Conservation (phyloP, 192 early-diverging fungal genomes). For the Funneliformis geosporum region DNA sequence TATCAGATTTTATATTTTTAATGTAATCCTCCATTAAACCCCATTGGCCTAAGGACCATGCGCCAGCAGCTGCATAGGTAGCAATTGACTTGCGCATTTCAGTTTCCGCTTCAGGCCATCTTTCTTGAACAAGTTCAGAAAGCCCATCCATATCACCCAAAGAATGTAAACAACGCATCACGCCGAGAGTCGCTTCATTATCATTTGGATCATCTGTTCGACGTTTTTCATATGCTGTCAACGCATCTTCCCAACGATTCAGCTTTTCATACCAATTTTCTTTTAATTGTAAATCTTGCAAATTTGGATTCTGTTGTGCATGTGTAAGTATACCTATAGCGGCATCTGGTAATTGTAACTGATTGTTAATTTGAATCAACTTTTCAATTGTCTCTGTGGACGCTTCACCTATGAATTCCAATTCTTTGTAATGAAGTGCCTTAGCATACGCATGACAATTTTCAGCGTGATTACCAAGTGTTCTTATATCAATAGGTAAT, state of each 20-base stretch:
- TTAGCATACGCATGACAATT: slow-evolving; percentile 96
- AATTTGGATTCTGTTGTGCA: slow-evolving; percentile 72
- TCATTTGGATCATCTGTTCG: slow-evolving; percentile 79
- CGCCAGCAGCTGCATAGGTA: slow-evolving; percentile 85
- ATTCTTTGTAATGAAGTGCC: slow-evolving; percentile 98
- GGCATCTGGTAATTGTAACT: slow-evolving; percentile 94
- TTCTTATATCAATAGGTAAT: slow-evolving; percentile 89
- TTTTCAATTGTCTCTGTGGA: slow-evolving; percentile 84
- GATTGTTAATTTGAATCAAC: slow-evolving; percentile 92
- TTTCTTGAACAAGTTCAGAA: slow-evolving; percentile 73
- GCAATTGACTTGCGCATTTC: slow-evolving; percentile 78
- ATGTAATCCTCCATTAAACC: slow-evolving; percentile 91
- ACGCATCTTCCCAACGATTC: slow-evolving; percentile 91
- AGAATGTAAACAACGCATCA: slow-evolving; percentile 91
- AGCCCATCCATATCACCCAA: slow-evolving; percentile 92
- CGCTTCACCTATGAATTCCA: slow-evolving; percentile 85
- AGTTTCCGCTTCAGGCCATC: slow-evolving; percentile 63
- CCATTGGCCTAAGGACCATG: slow-evolving; percentile 89
- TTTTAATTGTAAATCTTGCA: slow-evolving; percentile 78
- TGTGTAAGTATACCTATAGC: slow-evolving; percentile 92
- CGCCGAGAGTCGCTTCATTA: slow-evolving; percentile 73
- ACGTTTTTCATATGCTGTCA: slow-evolving; percentile 78
- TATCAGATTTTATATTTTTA: slow-evolving; percentile 71
- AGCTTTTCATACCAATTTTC: slow-evolving; percentile 94
- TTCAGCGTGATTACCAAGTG: slow-evolving; percentile 84